Evolutionary conservation across 2,329 filamentous ascomycete genomes (phyloP).

Genomic region (Calonectria pseudoturangicola): DNA sequence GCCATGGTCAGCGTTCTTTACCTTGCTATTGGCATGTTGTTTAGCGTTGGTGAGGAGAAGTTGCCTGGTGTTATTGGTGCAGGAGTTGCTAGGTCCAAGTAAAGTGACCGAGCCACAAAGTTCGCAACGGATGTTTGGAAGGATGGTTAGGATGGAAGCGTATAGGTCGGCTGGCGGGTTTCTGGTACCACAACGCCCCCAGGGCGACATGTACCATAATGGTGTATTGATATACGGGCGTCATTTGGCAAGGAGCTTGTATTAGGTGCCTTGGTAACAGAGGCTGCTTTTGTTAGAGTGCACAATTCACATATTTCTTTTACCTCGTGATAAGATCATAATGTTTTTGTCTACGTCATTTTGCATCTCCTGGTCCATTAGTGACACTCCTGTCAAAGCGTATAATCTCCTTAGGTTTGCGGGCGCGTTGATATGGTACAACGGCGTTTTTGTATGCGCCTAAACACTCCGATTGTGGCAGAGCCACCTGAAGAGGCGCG

Average conservation of each 20-base stretch:
- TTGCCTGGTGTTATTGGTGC: conserved; percentile 97
- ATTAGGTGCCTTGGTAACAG: conserved; percentile 50
- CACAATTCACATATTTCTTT: conserved; percentile 45
- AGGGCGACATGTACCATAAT: conserved; percentile 55
- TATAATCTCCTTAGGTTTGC: conserved; percentile 4
- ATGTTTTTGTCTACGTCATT: conserved; percentile 21
- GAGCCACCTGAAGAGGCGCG: conserved; percentile 6
- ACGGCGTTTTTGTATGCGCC: conserved; percentile 40
- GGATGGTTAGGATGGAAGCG: conserved; percentile 47
- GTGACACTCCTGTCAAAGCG: conserved; percentile 4
- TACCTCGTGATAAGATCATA: neutral
- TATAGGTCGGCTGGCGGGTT: conserved; percentile 47
- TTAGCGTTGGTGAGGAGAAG: conserved; percentile 88
- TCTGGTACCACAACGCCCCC: conserved; percentile 48
- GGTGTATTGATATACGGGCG: conserved; percentile 58
- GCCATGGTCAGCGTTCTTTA: conserved; percentile 80
- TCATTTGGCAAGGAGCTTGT: conserved; percentile 56
- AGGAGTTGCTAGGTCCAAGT: conserved; percentile 86
- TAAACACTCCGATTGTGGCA: conserved; percentile 36
- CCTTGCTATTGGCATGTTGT: conserved; percentile 86
- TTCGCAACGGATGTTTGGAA: conserved; percentile 31
- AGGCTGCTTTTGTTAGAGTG: conserved; percentile 55
- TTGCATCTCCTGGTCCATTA: neutral
- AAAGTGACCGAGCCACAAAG: conserved; percentile 45
- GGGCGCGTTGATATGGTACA: neutral